Evolutionary conservation across 1,139 yeast species (phyloP), one percentile per base, ranked within the genome.

Genomic region (Geotrichum klebahnii): DNA sequence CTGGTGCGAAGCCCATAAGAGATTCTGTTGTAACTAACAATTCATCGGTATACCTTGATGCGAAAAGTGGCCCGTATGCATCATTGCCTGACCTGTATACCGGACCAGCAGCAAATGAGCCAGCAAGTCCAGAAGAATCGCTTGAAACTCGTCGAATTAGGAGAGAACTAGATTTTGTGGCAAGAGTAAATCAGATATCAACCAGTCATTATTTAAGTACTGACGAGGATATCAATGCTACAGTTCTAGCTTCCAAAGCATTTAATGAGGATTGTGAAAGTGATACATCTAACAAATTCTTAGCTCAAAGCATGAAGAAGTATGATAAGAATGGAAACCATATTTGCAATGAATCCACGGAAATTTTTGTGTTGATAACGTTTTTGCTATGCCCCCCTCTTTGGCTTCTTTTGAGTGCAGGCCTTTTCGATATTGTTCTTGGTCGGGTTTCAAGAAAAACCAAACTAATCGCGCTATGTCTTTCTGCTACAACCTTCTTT

Each of bases 401-500:
- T 12, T 52, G 55, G 55, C 51, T 52, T 2, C 40, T 52, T 17
- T 26, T 52, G 12, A 53, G 50, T 1, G 46, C 51, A 3, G 55
- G 55, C 3, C 24, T 23, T 23, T 52, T 52, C 20, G 55, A 52
- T 26, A 22, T 23, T 9, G 41, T 22, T 3, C 14, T 37, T 20
- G 41, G 41, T 10, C n/a, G 12, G 5, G 54, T 45, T 5, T 44
- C 54, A 6, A 28, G 41, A 37, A 34, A 46, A 28, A 48, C 54
- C 4, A 51, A 48, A 22, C 23, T 14, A 12, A 32, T 44, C 19
- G 51, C 54, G 5, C 31, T 46, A 19, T 19, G 36, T n/a, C 24
- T 51, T 22, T 35, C 54, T n/a, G 36, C 34, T 10, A 23, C 20
- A 9, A 23, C 45, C 5, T 51, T 51, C 26, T n/a, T 34, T 2